Evolutionary conservation across 2,329 filamentous ascomycete species (phyloP).

Genomic region (Aspergillus chevalieri): DNA sequence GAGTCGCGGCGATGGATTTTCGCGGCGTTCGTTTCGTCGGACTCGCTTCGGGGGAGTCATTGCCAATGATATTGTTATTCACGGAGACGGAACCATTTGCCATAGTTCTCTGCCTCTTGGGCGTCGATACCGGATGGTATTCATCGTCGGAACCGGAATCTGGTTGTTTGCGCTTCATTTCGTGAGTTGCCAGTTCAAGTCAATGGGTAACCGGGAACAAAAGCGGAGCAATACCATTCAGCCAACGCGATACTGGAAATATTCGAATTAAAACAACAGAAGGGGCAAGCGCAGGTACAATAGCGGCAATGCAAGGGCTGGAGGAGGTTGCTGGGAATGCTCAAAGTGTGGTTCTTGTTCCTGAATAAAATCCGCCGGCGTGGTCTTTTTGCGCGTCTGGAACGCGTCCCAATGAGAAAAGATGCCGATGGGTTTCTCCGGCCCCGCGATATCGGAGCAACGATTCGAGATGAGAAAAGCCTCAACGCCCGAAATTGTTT

Average conservation of each 20-base stretch:
- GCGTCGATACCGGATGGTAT: slow-evolving; percentile 30
- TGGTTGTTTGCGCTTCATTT: slow-evolving; percentile 40
- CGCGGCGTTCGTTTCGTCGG: slow-evolving; percentile 26
- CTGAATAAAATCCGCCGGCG: neutral
- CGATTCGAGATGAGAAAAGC: neutral
- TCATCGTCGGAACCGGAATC: slow-evolving; percentile 29
- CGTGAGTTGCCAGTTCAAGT: slow-evolving; percentile 5
- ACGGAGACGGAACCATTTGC: slow-evolving; percentile 17
- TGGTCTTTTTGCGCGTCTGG: slow-evolving; percentile 13
- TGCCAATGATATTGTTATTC: slow-evolving; percentile 25
- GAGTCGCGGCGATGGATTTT: slow-evolving; percentile 22
- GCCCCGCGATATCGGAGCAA: slow-evolving; percentile 23
- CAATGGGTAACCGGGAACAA: neutral
- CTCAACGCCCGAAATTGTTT: neutral
- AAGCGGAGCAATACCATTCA: slow-evolving; percentile 26
- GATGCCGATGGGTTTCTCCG: slow-evolving; percentile 26
- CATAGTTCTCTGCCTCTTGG: slow-evolving; percentile 32
- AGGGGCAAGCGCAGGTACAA: neutral
- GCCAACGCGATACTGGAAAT: neutral
- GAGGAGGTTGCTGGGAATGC: slow-evolving; percentile 7
- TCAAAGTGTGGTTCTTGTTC: too few relatives aligned
- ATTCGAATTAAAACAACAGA: neutral
- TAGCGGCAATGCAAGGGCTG: neutral
- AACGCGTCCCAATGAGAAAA: slow-evolving; percentile 8
- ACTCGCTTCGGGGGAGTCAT: slow-evolving; percentile 18